These are phyloP conservation scores for Zoysia pacifica DNA, from an alignment of 176 grass and related monocot genomes.

Conservation along the genomic window DNA sequence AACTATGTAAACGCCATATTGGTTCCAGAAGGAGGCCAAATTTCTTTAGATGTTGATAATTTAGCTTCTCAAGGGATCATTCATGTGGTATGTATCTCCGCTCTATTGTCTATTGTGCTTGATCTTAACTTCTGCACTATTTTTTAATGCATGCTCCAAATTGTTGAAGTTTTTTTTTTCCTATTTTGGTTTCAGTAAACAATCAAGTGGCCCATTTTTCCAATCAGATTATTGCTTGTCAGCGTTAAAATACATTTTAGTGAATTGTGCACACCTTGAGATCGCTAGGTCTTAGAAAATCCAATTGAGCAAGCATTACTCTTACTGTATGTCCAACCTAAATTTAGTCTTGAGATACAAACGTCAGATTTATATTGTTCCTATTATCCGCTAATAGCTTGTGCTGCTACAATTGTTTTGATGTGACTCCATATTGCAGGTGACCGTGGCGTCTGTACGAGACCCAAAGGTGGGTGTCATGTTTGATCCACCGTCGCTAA, in stretches of 20 bases:
- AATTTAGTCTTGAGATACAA: neutral
- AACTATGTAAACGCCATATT: constrained; percentile 90
- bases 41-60: constrained; percentile 66
- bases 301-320: neutral
- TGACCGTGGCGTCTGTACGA: constrained; percentile 49
- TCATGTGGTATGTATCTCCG: constrained; percentile 66
- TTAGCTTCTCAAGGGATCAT: constrained; percentile 73
- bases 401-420: constrained; percentile 1
- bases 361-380: neutral
- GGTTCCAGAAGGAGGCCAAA: constrained; percentile 76
- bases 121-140: neutral
- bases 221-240: constrained; percentile 21
- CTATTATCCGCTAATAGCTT: neutral
- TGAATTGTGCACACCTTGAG: neutral
- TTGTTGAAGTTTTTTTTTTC: neutral
- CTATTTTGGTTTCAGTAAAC: neutral
- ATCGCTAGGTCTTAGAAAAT: neutral
- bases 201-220: neutral
- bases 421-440: constrained; percentile 52
- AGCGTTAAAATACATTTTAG: constrained; percentile 7
- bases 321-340: too few relatives aligned
- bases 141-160: neutral
- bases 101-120: constrained; percentile 15
- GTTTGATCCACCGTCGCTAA: constrained; percentile 71
- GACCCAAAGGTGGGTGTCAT: constrained; percentile 60